Evolutionary conservation across 1,284 basidiomycete genomes (phyloP).

Genomic region (Heterobasidion occidentale): DNA sequence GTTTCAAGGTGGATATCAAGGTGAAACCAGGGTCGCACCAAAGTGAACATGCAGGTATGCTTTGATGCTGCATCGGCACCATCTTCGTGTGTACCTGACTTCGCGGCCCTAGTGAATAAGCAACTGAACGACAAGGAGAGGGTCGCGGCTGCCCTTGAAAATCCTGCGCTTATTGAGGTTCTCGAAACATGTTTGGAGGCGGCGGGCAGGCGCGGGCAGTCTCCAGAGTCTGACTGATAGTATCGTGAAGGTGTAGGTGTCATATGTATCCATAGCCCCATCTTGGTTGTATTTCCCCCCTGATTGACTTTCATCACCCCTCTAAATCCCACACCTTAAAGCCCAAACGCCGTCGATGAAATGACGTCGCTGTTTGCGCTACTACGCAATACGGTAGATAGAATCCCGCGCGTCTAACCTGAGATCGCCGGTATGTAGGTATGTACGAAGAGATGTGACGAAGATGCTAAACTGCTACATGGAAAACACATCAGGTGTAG

Average conservation of each 20-base stretch:
- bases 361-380: too few species aligned
- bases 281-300: background rate
- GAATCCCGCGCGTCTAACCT: background rate
- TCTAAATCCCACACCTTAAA: background rate
- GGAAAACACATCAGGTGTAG: background rate
- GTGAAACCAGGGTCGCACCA: constrained; percentile 95
- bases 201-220: constrained; percentile 7
- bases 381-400: background rate
- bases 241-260: background rate
- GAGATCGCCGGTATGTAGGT: background rate
- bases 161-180: constrained; percentile 79
- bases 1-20: constrained; percentile 93
- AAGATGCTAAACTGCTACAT: background rate
- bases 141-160: constrained; percentile 95
- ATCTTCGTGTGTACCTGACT: too few species aligned
- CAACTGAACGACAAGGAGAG: constrained; percentile 99
- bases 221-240: background rate
- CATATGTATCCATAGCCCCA: constrained; percentile 3
- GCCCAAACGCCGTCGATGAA: too few species aligned
- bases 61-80: background rate
- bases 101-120: constrained; percentile 73
- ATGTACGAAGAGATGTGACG: background rate
- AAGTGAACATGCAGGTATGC: constrained; percentile 78
- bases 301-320: background rate
- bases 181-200: constrained; percentile 77